Evolutionary conservation across 768 basidiomycete species (phyloP).

Genomic region (Lactarius psammicola): DNA sequence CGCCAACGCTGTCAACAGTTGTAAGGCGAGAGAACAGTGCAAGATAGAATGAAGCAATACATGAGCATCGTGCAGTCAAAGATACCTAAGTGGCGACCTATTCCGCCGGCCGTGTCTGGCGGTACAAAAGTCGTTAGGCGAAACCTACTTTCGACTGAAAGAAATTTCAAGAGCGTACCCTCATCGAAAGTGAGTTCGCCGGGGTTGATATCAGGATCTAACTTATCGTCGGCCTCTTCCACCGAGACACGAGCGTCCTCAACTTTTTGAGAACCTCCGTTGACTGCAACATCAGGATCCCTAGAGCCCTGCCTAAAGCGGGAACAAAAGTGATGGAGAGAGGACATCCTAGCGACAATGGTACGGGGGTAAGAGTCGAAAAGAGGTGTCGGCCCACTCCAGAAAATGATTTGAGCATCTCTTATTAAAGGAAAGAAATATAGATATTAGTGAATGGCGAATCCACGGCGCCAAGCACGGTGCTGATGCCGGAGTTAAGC

Average conservation of each 20-base stretch:
- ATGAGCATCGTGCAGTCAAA: slow-evolving; percentile 57
- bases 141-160: background rate
- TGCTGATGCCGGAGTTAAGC: background rate
- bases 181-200: slow-evolving; percentile 51
- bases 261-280: background rate
- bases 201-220: slow-evolving; percentile 35
- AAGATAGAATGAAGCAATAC: slow-evolving; percentile 27
- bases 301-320: background rate
- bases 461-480: too few species aligned
- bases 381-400: background rate
- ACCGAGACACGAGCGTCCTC: background rate
- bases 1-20: slow-evolving; percentile 41
- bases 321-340: background rate
- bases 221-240: background rate
- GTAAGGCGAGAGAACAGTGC: background rate
- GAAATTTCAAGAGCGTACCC: slow-evolving; percentile 35
- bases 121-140: background rate
- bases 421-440: too few species aligned
- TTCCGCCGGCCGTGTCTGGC: slow-evolving; percentile 51
- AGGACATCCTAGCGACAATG: background rate
- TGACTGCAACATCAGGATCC: background rate
- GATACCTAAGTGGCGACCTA: slow-evolving; percentile 57
- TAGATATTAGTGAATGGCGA: too few species aligned
- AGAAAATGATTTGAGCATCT: background rate
- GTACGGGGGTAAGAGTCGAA: too few species aligned